Base-by-base conservation (phyloP, 805 yeast species). In the Debaryomyces maramus region DNA sequence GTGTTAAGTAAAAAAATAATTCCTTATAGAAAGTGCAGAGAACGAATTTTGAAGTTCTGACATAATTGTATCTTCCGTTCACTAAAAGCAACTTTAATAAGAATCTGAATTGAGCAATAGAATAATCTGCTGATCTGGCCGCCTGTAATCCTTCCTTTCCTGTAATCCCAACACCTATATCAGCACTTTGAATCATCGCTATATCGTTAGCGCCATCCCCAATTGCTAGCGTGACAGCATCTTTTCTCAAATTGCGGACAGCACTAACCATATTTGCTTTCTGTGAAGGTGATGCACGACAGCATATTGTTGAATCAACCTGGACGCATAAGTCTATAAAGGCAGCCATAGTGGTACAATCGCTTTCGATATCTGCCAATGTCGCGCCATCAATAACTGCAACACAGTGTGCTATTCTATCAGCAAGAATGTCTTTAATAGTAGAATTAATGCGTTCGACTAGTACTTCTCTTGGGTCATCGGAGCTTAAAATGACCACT, bases 141-240 rank as follows among this genome's bases (percentile, higher is more conserved):
- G 99, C 99, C 56, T 93, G 99, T 31, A 93, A 67, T 1, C 99
- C 99, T 64, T 93, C 99, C 51, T 85, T 86, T 26, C 99, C 99
- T 1, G 98, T 90, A 38, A 93, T 93, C 20, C 99, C 99, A 46
- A 93, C 79, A 20, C 99, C 99, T 40, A 93, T 88, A 62, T 93
- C 98, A 0, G 99, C 99, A 55, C 95, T 85, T 66, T 93, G 97
- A 46, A 93, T 93, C 99, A 93, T 93, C 1, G 99, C 98, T 58
- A 93, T 90, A 63, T 93, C 99, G 58, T 93, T 93, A 2, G 99
- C 99, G 48, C 99, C 99, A 65, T 93, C 99, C 6, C 99, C 99
- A 57, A 93, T 86, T 0, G 99, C 99, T 45, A 93, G 72, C 0
- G 97, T 88, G 5, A 93, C 97, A 29, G 86, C 75, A 2, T 65